Base-by-base conservation (phyloP, 345 rosid genomes). In the Sonneratia alba region DNA sequence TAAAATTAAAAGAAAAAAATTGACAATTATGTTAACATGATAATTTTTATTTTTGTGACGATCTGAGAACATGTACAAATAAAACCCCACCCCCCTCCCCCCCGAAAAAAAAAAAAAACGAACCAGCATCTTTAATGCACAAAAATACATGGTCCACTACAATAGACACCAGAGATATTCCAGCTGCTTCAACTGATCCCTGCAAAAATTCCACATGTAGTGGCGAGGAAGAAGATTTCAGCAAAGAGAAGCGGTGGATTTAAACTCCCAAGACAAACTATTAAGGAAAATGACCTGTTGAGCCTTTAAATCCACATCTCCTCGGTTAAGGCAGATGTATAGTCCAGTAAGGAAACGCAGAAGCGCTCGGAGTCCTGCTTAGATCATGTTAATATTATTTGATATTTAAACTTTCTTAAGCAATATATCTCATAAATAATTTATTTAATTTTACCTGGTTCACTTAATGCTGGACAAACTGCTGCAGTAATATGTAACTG, bases 81-180 rank as follows among this genome's bases (percentile, higher is more conserved):
- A 18, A 68, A 9, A 16, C 36, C 27, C 19, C 12, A 40, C 32
- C 3, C 32, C 49, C 49, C 32, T 1, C 32, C 32, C 32, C 0
- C 32, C 32, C 32, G 0, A 0, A 27, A 27, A 27, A 27, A 27
- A 15, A 27, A 37, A 14, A 11, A 64, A 81, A 87, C 93, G 74
- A 75, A 95, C 99, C 99, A 76, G 94, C 73, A 86, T 95, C 99
- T 84, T 89, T 90, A 76, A 95, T 88, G 87, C 97, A 84, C 62
- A 95, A 87, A 88, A 92, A 95, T 73, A 95, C 88, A 83, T 95
- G 99, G 84, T 95, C 99, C 84, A 95, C 98, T 75, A 90, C 79
- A 79, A 95, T 78, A 7, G 97, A 88, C 78, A 92, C 97, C 27
- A 95, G 76, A 77, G 97, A 95, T 66, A 86, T 85, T 66, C 97